These are phyloP conservation scores for Pulveroboletus sp. DNA, from an alignment of 768 basidiomycete genomes.

Conservation along the genomic window DNA sequence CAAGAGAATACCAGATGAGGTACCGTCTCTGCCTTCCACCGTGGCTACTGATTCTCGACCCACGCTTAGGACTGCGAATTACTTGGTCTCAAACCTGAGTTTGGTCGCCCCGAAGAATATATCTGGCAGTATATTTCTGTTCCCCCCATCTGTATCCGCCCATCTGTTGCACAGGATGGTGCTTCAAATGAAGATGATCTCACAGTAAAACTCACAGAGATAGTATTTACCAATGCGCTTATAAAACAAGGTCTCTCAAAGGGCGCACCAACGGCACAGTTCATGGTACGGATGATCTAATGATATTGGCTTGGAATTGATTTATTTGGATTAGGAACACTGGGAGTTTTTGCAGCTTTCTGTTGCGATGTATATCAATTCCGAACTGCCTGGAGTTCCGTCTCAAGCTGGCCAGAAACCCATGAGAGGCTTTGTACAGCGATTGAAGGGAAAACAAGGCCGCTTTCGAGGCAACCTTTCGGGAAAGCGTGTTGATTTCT, in stretches of 20 bases:
- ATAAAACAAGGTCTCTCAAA: conserved; percentile 88
- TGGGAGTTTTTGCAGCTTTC: conserved; percentile 97
- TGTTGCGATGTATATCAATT: conserved; percentile 98
- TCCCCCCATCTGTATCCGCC: conserved; percentile 95
- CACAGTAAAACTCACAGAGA: conserved; percentile 96
- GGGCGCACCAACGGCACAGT: conserved; percentile 83
- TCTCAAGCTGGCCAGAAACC: conserved; percentile 88
- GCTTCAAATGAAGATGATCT: conserved; percentile 99
- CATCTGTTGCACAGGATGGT: conserved; percentile 95
- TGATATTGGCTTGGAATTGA: conserved; percentile 1
- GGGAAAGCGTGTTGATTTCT: conserved; percentile 99
- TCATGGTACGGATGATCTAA: conserved; percentile 58
- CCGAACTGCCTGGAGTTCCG: conserved; percentile 91
- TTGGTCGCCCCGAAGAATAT: conserved; percentile 93
- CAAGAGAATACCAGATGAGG: conserved; percentile 88
- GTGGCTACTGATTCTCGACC: neutral
- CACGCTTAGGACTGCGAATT: conserved; percentile 83
- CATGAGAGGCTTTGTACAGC: conserved; percentile 96
- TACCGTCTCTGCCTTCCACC: conserved; percentile 26
- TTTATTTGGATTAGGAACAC: conserved; percentile 63
- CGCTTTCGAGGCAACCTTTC: conserved; percentile 98
- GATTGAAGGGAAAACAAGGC: conserved; percentile 97
- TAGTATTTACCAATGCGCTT: conserved; percentile 89
- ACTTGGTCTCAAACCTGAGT: conserved; percentile 82
- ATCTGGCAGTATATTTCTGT: conserved; percentile 99